Evolutionary conservation across 148 eudicot species (phyloP), one percentile per base, ranked within the genome.

Genomic region (Polygonum maritimum): DNA sequence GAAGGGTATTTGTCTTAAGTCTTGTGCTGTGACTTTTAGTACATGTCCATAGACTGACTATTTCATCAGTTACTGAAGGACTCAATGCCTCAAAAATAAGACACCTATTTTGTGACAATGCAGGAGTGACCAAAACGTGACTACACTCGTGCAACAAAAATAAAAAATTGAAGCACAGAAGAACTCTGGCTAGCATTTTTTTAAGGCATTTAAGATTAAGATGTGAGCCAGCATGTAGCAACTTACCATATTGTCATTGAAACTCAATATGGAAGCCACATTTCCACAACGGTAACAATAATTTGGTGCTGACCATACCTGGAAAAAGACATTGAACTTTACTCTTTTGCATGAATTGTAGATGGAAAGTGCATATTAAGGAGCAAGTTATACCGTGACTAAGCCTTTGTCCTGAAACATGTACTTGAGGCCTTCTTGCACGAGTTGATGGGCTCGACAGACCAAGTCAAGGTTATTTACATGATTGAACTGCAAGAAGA

Each of bases 221-320:
- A 35, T 63, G 70, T 63, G 35, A 11, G 5, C 40, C 33, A 21
- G 40, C 70, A 35, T 76, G 14, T 40, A 31, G 13, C 7, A 63
- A 83, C 80, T 81, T 52, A 95, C 99, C 99, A 95, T 95, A 78
- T 92, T 90, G 83, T 95, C 99, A 76, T 89, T 95, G 83, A 95
- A 95, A 88, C 99, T 95, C 92, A 95, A 89, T 69, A 95, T 95
- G 41, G 99, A 95, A 80, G 99, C 99, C n/a, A 95, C 99, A 79
- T 95, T 95, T 76, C 99, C 99, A 87, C 99, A 95, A 6, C 99
- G 99, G 69, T 95, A 95, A 82, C 99, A 95, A 76, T 95, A 95
- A 87, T 95, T 95, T 77, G 99, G 99, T 44, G 99, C 99, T 74
- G 99, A 95, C 99, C 99, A 95, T 62, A 95, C 99, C 99, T 95